A percentile compares a stretch with the other conserved stretches of the same genome.
phyloP scores from a whole-genome alignment of 202 grass and related monocot species.

The Alloteropsis angusta region DNA sequence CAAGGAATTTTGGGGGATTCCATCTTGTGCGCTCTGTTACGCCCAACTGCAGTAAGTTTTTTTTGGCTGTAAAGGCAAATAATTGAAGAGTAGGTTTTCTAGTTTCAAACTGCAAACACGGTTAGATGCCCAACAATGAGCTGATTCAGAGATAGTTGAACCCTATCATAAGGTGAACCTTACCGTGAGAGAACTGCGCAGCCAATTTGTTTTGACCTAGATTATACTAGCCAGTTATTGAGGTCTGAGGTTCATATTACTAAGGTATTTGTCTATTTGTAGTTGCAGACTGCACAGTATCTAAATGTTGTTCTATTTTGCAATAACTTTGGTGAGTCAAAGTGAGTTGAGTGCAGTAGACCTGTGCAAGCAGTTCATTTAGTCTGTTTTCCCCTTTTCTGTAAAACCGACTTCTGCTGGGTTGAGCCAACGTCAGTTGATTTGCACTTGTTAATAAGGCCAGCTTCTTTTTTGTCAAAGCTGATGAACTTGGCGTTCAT shows the following conservation, averaged over 20 bases:
- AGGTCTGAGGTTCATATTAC: not conserved
- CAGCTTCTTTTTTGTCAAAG: not conserved
- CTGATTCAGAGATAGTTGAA: slow-evolving; percentile 6
- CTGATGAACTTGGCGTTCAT: not conserved
- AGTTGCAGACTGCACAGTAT: not conserved
- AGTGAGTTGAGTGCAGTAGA: not conserved
- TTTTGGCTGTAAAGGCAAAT: not conserved
- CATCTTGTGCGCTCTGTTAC: not conserved
- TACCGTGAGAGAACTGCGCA: not conserved
- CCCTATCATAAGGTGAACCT: not conserved
- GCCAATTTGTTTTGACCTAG: not conserved
- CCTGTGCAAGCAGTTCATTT: not conserved
- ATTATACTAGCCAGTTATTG: not conserved
- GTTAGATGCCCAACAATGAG: not conserved
- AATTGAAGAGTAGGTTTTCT: not conserved
- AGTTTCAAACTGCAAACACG: not conserved
- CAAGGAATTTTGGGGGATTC: not conserved
- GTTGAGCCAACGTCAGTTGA: not conserved
- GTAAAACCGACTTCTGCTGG: not conserved
- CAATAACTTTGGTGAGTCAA: not conserved
- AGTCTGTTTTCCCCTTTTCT: not conserved
- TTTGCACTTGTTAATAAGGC: not conserved
- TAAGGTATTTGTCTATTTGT: not conserved
- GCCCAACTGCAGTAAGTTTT: not conserved
- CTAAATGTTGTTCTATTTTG: not conserved